Base-by-base conservation (phyloP, 768 basidiomycete species). In the Lactarius quietus region DNA sequence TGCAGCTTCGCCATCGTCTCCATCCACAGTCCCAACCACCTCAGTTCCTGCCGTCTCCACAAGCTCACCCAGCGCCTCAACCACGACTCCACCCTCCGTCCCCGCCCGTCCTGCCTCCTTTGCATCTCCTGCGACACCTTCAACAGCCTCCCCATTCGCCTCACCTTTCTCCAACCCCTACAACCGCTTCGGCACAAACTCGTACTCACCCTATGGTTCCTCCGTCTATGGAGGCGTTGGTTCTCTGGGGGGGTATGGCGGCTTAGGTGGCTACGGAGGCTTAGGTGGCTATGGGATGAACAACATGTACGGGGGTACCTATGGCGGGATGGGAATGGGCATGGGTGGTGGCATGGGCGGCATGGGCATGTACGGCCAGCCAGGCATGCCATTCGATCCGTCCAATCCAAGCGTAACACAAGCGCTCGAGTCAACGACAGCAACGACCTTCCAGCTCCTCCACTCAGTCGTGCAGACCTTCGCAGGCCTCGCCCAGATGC, bases 401-500 rank as follows among this genome's bases (percentile, higher is more conserved):
- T 75, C 78, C 69, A 78, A 82, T 65, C 82, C 81, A n/a, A 85
- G 86, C 6, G 86, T 98, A 63, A 88, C 93, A 0, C 93, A 95
- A 72, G 87, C 91, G 0, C 88, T 98, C 66, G 94, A 97, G 78
- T 75, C 86, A 7, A 90, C 92, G 12, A 99, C 96, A 1, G 89
- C 92, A 61, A 89, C 92, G 63, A 98, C 96, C 3, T 99, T 99
- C 72, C 83, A 90, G 33, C 87, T 99, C 63, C 81, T 99, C 33
- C 95, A 98, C 70, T 92, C 91, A 14, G 89, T 99, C 73, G 96
- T 99, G 53, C 92, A 93, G 71, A 97, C 95, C 5, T 96, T 98
- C 77, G 83, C 87, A 0, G 95, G 95, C 28, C 88, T 99, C 67
- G 89, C 96, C 0, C 96, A 98, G 75, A 95, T 99, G 87, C 88